Evolutionary conservation across 176 grass and related monocot species (phyloP), one percentile per base, ranked within the genome.

Genomic region (Oryza glaberrima): DNA sequence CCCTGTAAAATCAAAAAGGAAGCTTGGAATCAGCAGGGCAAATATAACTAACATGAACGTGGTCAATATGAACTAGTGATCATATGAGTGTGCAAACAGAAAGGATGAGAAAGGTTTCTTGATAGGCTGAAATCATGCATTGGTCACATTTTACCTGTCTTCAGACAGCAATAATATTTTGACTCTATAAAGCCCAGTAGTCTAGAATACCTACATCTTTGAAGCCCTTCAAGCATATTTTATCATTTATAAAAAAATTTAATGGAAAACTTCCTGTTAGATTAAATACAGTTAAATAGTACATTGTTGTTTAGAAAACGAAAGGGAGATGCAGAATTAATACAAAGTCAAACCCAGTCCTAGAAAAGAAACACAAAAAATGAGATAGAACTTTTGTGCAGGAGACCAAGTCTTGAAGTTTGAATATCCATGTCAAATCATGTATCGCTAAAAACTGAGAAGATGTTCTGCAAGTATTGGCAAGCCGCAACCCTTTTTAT

Each of bases 1-100:
- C 22, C 76, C 83, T 86, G n/a, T 4, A 75, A 83, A 49, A 32
- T 44, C 19, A 73, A 41, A 13, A 86, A 58, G n/a, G 25, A 78
- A 71, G 5, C 7, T 70, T 4, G 19, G 41, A 43, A 69, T 76
- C 5, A 89, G 52, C 9, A 6, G 76, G 43, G 43, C 12, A 30
- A 15, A 71, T 22, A 20, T 5, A 75, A 43, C 38, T 49, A 32
- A 40, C 4, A 41, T 56, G 35, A 20, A 70, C 12, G 76, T 16
- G 20, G 1, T 79, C 8, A 23, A 32, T 72, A 5, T 0, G 45
- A 72, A 38, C 48, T n/a, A 82, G 38, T 9, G 6, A n/a, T 70
- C 9, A 69, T 35, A 25, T 5, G 40, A 72, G 17, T 41, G 44
- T 35, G 25, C 16, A 43, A 56, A 19, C 17, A 9, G 43, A 87